These are phyloP conservation scores for Gelatoporia subvermispora DNA, from an alignment of 768 basidiomycete genomes.

Conservation along the genomic window DNA sequence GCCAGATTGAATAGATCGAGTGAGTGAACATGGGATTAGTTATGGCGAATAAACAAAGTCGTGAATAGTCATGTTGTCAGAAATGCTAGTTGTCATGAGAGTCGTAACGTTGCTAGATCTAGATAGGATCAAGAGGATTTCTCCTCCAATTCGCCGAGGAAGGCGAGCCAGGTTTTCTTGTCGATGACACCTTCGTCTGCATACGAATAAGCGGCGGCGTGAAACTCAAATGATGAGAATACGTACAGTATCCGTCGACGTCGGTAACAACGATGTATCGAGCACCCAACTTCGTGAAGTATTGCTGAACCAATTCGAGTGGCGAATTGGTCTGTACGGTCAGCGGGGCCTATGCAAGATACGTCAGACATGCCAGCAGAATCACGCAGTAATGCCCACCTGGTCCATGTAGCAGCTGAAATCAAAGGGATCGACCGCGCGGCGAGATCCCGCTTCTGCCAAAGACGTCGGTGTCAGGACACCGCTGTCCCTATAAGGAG, in stretches of 20 bases:
- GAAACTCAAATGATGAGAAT: too few species aligned
- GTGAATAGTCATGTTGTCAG: too few species aligned
- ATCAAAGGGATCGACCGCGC: slow-evolving; percentile 55
- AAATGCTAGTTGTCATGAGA: too few species aligned
- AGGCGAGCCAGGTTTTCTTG: slow-evolving; percentile 92
- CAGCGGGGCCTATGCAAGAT: slow-evolving; percentile 67
- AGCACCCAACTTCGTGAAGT: slow-evolving; percentile 92
- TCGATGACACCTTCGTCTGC: slow-evolving; percentile 83
- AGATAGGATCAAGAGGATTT: slow-evolving; percentile 3
- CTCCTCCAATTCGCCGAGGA: slow-evolving; percentile 69
- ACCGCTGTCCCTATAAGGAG: slow-evolving; percentile 31
- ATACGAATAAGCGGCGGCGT: slow-evolving; percentile 4
- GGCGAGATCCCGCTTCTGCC: slow-evolving; percentile 33
- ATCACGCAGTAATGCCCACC: slow-evolving; percentile 31
- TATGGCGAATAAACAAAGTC: too few species aligned
- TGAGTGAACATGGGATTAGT: too few species aligned
- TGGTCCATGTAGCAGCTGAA: slow-evolving; percentile 90
- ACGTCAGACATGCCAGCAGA: not conserved
- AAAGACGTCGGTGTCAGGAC: slow-evolving; percentile 53
- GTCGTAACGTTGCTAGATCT: too few species aligned
- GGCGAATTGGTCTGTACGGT: slow-evolving; percentile 82
- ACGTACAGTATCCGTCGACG: slow-evolving; percentile 73
- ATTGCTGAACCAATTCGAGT: slow-evolving; percentile 86
- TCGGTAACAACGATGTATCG: slow-evolving; percentile 86
- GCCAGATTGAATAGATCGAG: too few species aligned